Evolutionary conservation across 169 alveolate genomes (phyloP).

Genomic region (Plasmodium sp.): DNA sequence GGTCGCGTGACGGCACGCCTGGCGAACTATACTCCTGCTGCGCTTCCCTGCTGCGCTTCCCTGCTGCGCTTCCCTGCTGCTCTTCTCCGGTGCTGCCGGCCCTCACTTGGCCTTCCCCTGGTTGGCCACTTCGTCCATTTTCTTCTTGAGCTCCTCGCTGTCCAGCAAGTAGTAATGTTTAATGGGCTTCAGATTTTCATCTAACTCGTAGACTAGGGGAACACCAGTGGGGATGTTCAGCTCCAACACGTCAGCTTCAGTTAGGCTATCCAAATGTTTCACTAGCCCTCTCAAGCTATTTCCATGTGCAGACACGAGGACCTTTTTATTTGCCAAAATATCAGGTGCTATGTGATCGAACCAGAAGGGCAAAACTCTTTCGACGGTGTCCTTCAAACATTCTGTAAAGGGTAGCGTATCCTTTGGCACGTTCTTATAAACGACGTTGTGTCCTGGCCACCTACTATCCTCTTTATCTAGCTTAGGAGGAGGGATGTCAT

Average conservation of each 20-base stretch:
- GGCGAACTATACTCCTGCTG: background rate
- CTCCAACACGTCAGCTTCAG: conserved; percentile 94
- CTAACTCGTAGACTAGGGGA: conserved; percentile 97
- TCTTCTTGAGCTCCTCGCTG: conserved; percentile 88
- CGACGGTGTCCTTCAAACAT: conserved; percentile 94
- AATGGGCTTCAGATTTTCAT: conserved; percentile 90
- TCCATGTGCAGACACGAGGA: conserved; percentile 98
- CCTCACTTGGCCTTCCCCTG: conserved; percentile 93
- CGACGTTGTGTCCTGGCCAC: conserved; percentile 92
- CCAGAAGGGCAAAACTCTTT: conserved; percentile 97
- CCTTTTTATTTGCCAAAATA: conserved; percentile 92
- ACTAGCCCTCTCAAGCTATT: conserved; percentile 97
- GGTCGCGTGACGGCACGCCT: background rate
- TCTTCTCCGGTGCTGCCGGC: no score
- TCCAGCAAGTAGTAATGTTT: conserved; percentile 93
- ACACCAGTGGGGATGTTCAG: conserved; percentile 98
- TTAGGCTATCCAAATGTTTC: conserved; percentile 94
- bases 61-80: no score
- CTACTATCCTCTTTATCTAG: conserved; percentile 90
- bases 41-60: no score
- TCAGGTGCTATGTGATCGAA: conserved; percentile 94
- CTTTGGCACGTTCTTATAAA: conserved; percentile 90
- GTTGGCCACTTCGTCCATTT: conserved; percentile 95
- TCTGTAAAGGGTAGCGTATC: conserved; percentile 96
- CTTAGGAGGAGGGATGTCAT: conserved; percentile 98